phyloP scores from a whole-genome alignment of 805 yeast genomes.

The Huiozyma naganishii region DNA sequence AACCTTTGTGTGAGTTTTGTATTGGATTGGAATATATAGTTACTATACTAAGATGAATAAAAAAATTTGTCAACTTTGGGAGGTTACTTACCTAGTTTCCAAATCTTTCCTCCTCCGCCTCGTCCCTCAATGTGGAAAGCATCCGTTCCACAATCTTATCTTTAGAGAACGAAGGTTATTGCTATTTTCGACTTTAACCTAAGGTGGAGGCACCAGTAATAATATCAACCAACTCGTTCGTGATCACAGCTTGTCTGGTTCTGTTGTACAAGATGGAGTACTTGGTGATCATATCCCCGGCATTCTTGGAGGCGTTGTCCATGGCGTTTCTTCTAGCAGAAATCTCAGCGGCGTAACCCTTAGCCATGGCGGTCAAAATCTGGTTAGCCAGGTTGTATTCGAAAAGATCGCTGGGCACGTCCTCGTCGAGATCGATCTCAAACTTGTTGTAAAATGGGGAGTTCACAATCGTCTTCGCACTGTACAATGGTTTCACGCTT shows the following conservation, averaged over 20 bases:
- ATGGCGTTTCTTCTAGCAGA: constrained; percentile 99
- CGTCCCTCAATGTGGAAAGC: too few species aligned
- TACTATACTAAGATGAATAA: too few species aligned
- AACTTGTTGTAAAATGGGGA: constrained; percentile 81
- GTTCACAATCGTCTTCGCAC: constrained; percentile 59
- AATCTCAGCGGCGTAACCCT: constrained; percentile 96
- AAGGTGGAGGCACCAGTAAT: constrained; percentile 99
- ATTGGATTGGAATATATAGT: too few species aligned
- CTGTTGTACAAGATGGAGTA: constrained; percentile 98
- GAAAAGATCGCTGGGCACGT: constrained; percentile 59
- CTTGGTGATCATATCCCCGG: constrained; percentile 95
- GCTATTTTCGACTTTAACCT: constrained; percentile 39
- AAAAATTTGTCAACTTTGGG: too few species aligned
- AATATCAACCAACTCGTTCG: constrained; percentile 98
- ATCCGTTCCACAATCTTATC: too few species aligned
- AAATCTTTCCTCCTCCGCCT: too few species aligned
- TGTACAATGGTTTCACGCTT: constrained; percentile 51
- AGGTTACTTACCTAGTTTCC: too few species aligned
- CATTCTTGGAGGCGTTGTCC: constrained; percentile 99
- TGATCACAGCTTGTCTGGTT: constrained; percentile 98
- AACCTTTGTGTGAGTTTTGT: too few species aligned
- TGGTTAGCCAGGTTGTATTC: constrained; percentile 88
- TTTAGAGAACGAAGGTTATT: too few species aligned
- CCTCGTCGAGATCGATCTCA: constrained; percentile 63
- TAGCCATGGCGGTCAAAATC: constrained; percentile 84